These are phyloP conservation scores for Solanum appendiculatum DNA, from an alignment of 257 asterid species.

Conservation along the genomic window DNA sequence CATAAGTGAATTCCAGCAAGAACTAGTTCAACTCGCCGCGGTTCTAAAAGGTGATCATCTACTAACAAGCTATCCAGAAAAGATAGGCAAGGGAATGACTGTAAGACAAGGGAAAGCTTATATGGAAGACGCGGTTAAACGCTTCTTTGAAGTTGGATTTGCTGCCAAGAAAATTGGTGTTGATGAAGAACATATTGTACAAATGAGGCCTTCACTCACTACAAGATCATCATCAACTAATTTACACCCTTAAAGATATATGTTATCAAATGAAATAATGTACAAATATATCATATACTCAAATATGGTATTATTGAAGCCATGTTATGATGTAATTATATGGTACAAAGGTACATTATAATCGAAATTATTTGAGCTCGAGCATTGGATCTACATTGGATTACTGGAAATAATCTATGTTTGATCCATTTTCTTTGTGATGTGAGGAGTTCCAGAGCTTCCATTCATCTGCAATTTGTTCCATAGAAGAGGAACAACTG, in stretches of 20 bases:
- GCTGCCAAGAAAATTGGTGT: slow-evolving; percentile 61
- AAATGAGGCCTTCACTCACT: slow-evolving; percentile 79
- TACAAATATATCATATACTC: neutral
- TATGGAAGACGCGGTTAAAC: slow-evolving; percentile 48
- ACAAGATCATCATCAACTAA: slow-evolving; percentile 23
- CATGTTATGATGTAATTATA: neutral
- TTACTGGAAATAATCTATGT: neutral
- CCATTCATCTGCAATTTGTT: neutral
- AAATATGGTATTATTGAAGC: neutral
- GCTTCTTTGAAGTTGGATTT: slow-evolving; percentile 63
- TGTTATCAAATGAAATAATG: neutral
- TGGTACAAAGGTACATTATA: neutral
- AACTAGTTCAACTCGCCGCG: slow-evolving; percentile 73
- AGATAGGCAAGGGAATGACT: slow-evolving; percentile 48
- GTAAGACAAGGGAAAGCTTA: slow-evolving; percentile 60
- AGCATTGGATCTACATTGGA: neutral
- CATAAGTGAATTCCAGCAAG: slow-evolving; percentile 73
- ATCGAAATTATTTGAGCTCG: neutral
- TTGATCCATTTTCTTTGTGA: neutral
- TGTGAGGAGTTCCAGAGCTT: neutral
- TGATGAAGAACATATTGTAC: slow-evolving; percentile 45
- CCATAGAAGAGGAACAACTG: neutral
- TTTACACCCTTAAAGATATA: neutral
- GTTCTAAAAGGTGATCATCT: slow-evolving; percentile 71
- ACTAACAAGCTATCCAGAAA: slow-evolving; percentile 29